Evolutionary conservation across 129 eudicot species (phyloP), one percentile per base, ranked within the genome.

Genomic region (Ambrosia trifida): DNA sequence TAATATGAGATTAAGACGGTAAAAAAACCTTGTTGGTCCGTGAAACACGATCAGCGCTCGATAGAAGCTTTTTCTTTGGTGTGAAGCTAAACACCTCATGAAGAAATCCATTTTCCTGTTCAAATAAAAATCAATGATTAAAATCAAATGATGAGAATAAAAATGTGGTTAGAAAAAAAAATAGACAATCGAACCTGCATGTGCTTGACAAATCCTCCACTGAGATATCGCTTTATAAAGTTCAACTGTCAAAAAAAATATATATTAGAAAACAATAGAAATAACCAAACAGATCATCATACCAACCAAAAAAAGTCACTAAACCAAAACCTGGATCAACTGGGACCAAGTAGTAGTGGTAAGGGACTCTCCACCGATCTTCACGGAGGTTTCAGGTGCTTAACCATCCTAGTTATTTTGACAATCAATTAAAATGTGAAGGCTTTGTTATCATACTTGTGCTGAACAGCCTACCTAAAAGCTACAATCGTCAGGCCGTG

Each of bases 201-300:
- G 61, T 94, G 99, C 84, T 84, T 87, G 44, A 90, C 88, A 51
- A 94, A 94, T 67, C 93, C 97, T 78, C 97, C 99, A 38, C 91
- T 88, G 14, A 94, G 97, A 75, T 89, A 94, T 79, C 75, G 87
- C 85, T 85, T 94, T 33, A 94, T 53, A 51, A 89, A 89, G 88
- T 87, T 94, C 68, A 94, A 38, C 98, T 93, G 83, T 58, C 44
- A 69, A n/a, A 69, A n/a, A n/a, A 47, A 66, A 47, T n/a, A 47
- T 38, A 13, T 3, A 41, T 78, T 30, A 75, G 68, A 44, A 67
- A 59, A 69, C 24, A 28, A 14, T 43, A 30, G 3, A 40, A 0
- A 53, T 31, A 36, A 7, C 28, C 28, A 24, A 24, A 24, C 28
- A 28, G 11, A 44, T 19, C 72, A 28, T 44, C 24, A n/a, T 7